These are phyloP conservation scores for Plasmodium sp. DNA, from an alignment of 169 alveolate genomes.

Conservation along the genomic window DNA sequence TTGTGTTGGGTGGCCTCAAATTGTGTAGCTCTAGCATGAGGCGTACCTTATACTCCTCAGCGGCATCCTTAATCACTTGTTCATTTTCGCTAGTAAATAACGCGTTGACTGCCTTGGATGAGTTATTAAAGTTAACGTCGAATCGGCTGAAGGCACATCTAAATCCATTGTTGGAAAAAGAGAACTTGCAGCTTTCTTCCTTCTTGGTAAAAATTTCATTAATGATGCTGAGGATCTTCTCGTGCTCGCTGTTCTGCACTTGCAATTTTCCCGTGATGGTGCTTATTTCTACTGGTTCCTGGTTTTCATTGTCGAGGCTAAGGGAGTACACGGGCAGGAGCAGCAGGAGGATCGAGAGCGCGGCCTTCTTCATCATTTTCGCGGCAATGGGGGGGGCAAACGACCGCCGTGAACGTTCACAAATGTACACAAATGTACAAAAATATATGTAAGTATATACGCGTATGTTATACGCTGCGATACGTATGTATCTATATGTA, in stretches of 20 bases:
- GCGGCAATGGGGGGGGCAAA: not conserved
- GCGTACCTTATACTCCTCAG: not conserved
- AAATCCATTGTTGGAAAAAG: not conserved
- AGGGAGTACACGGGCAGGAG: not conserved
- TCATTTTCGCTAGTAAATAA: slow-evolving; percentile 12
- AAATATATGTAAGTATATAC: not conserved
- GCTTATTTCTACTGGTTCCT: not conserved
- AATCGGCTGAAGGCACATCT: slow-evolving; percentile 20
- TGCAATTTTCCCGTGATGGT: slow-evolving; percentile 1
- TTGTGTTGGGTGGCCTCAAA: not conserved
- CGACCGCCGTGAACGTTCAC: not conserved
- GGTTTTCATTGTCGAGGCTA: not conserved
- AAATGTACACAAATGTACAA: too few species aligned
- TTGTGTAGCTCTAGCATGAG: not conserved
- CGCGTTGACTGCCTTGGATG: not conserved
- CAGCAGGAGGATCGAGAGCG: not conserved
- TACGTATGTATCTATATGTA: not conserved
- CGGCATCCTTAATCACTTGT: slow-evolving; percentile 4
- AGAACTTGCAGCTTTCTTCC: not conserved
- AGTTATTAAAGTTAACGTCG: slow-evolving; percentile 5
- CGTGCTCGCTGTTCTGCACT: not conserved
- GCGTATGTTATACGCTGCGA: not conserved
- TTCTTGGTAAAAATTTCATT: slow-evolving; percentile 3
- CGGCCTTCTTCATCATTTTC: slow-evolving; percentile 25
- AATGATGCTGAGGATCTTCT: not conserved